Conservation (phyloP, 148 eudicot species). For the Spergularia marina region DNA sequence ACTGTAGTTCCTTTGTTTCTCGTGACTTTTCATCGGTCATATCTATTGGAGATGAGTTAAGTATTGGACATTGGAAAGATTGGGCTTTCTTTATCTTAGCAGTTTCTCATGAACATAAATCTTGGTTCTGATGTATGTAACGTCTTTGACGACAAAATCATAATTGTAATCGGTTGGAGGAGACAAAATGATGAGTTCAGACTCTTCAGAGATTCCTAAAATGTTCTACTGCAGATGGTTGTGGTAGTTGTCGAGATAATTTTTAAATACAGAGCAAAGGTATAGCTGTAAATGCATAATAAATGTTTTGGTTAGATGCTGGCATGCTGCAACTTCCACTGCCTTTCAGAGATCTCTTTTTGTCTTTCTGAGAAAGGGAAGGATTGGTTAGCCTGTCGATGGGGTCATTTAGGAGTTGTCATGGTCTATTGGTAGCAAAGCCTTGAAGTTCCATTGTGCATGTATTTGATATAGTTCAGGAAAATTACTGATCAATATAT, state of each 20-base stretch:
- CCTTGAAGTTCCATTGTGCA: no score
- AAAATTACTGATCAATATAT: not conserved
- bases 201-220: not conserved
- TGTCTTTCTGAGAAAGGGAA: no score
- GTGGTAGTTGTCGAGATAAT: not conserved
- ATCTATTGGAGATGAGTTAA: constrained; percentile 1
- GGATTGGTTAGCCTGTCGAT: no score
- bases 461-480: no score
- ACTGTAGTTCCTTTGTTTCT: not conserved
- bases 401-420: not conserved
- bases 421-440: no score
- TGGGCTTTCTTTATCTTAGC: not conserved
- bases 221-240: not conserved
- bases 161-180: not conserved
- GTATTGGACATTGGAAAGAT: not conserved
- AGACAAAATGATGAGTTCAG: not conserved
- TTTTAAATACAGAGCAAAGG: not conserved
- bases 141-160: not conserved
- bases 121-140: not conserved
- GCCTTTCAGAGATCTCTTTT: no score
- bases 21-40: not conserved
- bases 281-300: not conserved
- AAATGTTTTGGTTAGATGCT: not conserved
- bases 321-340: not conserved
- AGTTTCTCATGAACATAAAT: not conserved